Conservation (phyloP, 805 yeast genomes). For the Jamesozyma jinghongensis region DNA sequence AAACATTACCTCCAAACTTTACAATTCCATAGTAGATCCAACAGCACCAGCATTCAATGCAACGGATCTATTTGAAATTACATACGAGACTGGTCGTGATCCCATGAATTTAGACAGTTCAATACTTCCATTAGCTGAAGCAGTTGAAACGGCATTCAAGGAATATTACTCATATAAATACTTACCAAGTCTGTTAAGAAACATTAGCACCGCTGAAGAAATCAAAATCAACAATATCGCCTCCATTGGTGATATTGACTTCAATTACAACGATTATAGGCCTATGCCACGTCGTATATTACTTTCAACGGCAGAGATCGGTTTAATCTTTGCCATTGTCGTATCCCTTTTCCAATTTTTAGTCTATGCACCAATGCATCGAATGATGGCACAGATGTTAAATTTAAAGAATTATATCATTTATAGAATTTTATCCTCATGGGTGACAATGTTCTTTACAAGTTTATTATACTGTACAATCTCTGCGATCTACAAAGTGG, state of each 20-base stretch:
- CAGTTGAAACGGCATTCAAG: constrained; percentile 30
- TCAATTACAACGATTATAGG: constrained; percentile 35
- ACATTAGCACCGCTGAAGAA: constrained; percentile 5
- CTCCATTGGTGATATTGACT: constrained; percentile 25
- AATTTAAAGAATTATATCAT: constrained; percentile 38
- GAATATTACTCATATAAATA: constrained; percentile 13
- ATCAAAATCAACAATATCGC: constrained; percentile 6
- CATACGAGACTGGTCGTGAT: constrained; percentile 61
- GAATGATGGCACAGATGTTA: constrained; percentile 37
- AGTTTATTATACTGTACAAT: constrained; percentile 51
- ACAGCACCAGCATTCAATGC: constrained; percentile 12
- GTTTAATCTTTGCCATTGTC: constrained; percentile 61
- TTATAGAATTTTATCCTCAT: constrained; percentile 43
- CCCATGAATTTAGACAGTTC: constrained; percentile 38
- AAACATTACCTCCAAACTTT: constrained; percentile 35
- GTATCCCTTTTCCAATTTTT: constrained; percentile 61
- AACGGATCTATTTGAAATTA: constrained; percentile 29
- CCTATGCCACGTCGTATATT: constrained; percentile 44
- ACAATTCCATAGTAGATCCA: constrained; percentile 15
- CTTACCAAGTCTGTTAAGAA: constrained; percentile 25
- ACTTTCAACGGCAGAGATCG: constrained; percentile 63
- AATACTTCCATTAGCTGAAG: constrained; percentile 36
- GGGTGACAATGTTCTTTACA: constrained; percentile 43
- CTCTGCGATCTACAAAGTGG: constrained; percentile 58
- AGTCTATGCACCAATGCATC: constrained; percentile 48